These are phyloP conservation scores for Apiospora kogelbergensis DNA, from an alignment of 2,329 filamentous ascomycete genomes.

Conservation along the genomic window DNA sequence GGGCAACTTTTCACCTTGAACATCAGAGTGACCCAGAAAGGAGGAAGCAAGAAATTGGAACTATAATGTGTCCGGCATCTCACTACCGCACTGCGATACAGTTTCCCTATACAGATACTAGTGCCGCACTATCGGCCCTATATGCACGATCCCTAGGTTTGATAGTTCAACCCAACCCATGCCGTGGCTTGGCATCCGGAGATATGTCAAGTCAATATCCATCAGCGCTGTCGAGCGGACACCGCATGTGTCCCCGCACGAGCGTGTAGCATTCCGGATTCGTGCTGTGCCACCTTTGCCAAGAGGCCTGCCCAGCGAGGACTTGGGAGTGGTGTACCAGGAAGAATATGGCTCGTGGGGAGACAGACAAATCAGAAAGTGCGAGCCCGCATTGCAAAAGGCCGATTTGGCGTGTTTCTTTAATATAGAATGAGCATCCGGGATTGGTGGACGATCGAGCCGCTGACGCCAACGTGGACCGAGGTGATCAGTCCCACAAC, in stretches of 20 bases:
- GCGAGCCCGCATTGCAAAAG: not conserved
- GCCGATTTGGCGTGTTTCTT: not conserved
- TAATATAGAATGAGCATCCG: not conserved
- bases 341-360: not conserved
- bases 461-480: not conserved
- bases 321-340: not conserved
- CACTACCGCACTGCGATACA: not conserved
- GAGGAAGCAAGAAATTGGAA: not conserved
- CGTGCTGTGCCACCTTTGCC: not conserved
- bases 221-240: not conserved
- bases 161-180: not conserved
- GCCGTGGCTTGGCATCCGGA: not conserved
- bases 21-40: no score
- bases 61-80: not conserved
- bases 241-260: no score
- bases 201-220: not conserved
- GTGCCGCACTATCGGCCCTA: not conserved
- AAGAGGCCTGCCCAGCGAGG: not conserved
- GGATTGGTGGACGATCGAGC: slow-evolving; percentile 1
- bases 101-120: not conserved
- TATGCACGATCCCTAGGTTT: not conserved
- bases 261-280: not conserved
- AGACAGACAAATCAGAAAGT: not conserved
- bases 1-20: not conserved
- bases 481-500: not conserved